phyloP scores from a whole-genome alignment of 179 eudicot genomes.

The Camellia oleifera region DNA sequence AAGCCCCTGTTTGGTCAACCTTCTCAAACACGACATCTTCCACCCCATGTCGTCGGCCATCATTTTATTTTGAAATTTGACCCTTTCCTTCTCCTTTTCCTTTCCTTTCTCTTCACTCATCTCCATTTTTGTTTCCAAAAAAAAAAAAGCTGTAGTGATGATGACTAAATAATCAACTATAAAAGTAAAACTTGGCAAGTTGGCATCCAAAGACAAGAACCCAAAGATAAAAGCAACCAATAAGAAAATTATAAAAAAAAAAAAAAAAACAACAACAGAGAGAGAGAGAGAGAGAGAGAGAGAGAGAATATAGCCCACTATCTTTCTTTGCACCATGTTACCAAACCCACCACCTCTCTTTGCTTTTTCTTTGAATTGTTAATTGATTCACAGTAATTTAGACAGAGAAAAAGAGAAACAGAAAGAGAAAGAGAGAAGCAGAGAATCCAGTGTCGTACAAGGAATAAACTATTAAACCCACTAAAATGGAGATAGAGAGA shows the following conservation, averaged over 20 bases:
- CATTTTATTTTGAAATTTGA: constrained; percentile 16
- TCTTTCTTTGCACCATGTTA: not conserved
- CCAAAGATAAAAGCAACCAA: constrained; percentile 7
- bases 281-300: not conserved
- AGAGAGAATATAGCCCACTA: not conserved
- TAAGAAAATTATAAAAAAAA: too few relatives aligned
- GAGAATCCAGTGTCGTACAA: constrained; percentile 18
- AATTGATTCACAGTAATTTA: constrained; percentile 7
- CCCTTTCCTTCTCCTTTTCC: not conserved
- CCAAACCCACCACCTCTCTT: constrained; percentile 18
- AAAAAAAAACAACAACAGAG: not conserved
- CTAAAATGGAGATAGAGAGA: constrained; percentile 17
- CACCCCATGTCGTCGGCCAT: not conserved
- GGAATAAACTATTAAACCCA: constrained; percentile 13
- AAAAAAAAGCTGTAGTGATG: not conserved
- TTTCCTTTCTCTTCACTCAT: not conserved
- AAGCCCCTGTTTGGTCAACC: constrained; percentile 30
- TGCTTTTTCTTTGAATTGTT: not conserved
- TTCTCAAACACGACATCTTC: constrained; percentile 23
- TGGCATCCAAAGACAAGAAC: constrained; percentile 5
- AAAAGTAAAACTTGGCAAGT: not conserved
- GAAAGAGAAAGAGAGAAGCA: not conserved
- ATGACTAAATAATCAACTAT: not conserved
- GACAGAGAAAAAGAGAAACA: not conserved
- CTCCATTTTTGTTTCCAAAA: not conserved